Percentiles rank a stretch among this genome's conserved stretches.
These are phyloP conservation scores for Zygosaccharomyces sapae DNA, from an alignment of 1,139 yeast species.

Conservation along the genomic window DNA sequence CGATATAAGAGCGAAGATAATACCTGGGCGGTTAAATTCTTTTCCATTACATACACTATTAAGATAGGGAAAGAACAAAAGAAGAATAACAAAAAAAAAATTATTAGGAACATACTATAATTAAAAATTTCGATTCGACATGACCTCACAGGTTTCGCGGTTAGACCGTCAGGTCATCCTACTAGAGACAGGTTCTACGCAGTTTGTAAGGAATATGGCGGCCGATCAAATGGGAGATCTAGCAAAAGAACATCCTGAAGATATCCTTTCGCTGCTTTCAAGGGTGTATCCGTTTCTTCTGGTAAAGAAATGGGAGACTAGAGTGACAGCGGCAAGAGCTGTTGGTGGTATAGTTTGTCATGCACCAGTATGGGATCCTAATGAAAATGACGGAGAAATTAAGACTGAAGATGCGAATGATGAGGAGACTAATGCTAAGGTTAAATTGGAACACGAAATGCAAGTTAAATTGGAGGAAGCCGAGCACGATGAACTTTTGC, in stretches of 20 bases:
- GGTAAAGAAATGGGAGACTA: slow-evolving; percentile 89
- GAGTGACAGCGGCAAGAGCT: slow-evolving; percentile 92
- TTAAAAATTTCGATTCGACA: slow-evolving; percentile 6
- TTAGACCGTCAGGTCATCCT: slow-evolving; percentile 72
- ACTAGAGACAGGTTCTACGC: slow-evolving; percentile 95
- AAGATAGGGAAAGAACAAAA: not conserved
- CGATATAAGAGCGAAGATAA: too few species aligned
- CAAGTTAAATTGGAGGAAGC: slow-evolving; percentile 39
- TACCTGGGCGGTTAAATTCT: slow-evolving; percentile 3
- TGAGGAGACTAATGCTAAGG: slow-evolving; percentile 27
- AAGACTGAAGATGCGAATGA: slow-evolving; percentile 1
- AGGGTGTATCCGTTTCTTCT: slow-evolving; percentile 86
- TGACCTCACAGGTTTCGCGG: slow-evolving; percentile 40
- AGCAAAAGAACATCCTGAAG: slow-evolving; percentile 94
- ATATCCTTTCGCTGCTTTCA: slow-evolving; percentile 73
- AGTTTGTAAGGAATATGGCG: slow-evolving; percentile 89
- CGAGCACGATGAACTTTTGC: slow-evolving; percentile 35
- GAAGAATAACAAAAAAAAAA: not conserved
- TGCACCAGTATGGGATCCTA: slow-evolving; percentile 83
- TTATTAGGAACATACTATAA: not conserved
- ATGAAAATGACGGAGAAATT: slow-evolving; percentile 32
- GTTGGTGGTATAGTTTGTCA: slow-evolving; percentile 88
- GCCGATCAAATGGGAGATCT: slow-evolving; percentile 95
- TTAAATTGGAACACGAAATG: slow-evolving; percentile 34
- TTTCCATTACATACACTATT: not conserved